Evolutionary conservation across 257 asterid species (phyloP).

Genomic region (Ajuga chamaepitys): DNA sequence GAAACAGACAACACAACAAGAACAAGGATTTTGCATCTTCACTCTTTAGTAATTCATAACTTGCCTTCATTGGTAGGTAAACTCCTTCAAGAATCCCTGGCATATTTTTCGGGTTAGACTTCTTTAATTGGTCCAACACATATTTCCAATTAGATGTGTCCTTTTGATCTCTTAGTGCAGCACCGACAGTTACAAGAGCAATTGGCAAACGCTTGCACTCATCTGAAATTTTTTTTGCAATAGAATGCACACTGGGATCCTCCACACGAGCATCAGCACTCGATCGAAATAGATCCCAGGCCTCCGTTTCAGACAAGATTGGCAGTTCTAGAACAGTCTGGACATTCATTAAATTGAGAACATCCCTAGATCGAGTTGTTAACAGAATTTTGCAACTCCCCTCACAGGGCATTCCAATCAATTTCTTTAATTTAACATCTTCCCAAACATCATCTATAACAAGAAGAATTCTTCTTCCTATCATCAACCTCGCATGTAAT

Average conservation of each 20-base stretch:
- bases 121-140: constrained; percentile 7
- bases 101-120: neutral
- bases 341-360: constrained; percentile 7
- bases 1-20: constrained; percentile 11
- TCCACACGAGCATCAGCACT: constrained; percentile 1
- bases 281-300: constrained; percentile 19
- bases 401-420: constrained; percentile 15
- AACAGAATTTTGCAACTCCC: constrained; percentile 15
- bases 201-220: constrained; percentile 29
- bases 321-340: neutral
- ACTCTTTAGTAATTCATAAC: neutral
- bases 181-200: constrained; percentile 19
- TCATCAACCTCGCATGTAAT: neutral
- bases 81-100: neutral
- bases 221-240: constrained; percentile 10
- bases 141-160: constrained; percentile 1
- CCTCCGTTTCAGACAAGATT: constrained; percentile 14
- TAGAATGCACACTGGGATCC: neutral
- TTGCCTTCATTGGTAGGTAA: neutral
- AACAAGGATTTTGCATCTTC: neutral
- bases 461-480: constrained; percentile 7
- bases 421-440: neutral
- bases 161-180: neutral
- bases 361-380: neutral
- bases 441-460: constrained; percentile 31